Percentiles rank a stretch among this genome's conserved stretches.
Conservation (phyloP, 108 stramenopile species). For the Nitzschia palea region DNA sequence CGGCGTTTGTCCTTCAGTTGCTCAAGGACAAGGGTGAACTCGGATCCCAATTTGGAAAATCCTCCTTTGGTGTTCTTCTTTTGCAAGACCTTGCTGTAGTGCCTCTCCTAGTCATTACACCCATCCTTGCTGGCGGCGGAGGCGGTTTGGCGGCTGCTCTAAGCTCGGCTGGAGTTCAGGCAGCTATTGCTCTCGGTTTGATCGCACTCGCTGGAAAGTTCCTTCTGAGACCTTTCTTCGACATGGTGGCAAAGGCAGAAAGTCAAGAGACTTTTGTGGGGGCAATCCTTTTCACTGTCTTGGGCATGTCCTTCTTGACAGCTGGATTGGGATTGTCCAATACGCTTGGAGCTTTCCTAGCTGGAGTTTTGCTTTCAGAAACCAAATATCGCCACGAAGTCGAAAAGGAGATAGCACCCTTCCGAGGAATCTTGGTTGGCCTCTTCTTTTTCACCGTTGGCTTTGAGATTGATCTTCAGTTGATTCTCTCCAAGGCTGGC, state of each 20-base stretch:
- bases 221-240: conserved; percentile 77
- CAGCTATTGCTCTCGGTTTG: conserved; percentile 66
- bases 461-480: conserved; percentile 88
- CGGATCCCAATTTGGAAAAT: conserved; percentile 80
- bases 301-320: conserved; percentile 90
- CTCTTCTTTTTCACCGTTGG: conserved; percentile 97
- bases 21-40: conserved; percentile 88
- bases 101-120: conserved; percentile 89
- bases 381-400: conserved; percentile 82
- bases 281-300: conserved; percentile 75
- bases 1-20: conserved; percentile 94
- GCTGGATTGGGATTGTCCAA: conserved; percentile 92
- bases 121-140: conserved; percentile 79
- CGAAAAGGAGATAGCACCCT: conserved; percentile 87
- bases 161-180: conserved; percentile 72
- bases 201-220: conserved; percentile 79
- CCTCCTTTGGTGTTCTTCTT: conserved; percentile 91
- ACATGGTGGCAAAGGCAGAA: conserved; percentile 62
- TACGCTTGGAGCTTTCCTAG: conserved; percentile 92
- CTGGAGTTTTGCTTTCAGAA: conserved; percentile 87
- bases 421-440: conserved; percentile 91
- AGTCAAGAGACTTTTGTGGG: conserved; percentile 92
- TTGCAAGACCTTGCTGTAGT: conserved; percentile 93
- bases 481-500: conserved; percentile 64
- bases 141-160: conserved; percentile 64